Evolutionary conservation across 2,329 filamentous ascomycete genomes (phyloP).

Genomic region (Escovopsis sp.): DNA sequence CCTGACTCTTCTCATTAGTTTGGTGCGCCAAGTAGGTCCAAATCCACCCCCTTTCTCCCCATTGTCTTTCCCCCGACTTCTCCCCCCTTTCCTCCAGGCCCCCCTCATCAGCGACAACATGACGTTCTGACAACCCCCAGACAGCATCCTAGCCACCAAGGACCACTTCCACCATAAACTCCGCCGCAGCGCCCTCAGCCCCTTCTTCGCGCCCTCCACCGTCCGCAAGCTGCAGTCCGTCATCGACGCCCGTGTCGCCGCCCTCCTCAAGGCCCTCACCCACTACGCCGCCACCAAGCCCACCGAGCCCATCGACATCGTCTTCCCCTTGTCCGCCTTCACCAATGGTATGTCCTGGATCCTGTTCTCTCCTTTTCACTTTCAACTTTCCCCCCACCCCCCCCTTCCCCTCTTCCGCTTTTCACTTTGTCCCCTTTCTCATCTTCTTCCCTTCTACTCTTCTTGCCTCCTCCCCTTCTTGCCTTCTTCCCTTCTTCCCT

Average conservation of each 20-base stretch:
- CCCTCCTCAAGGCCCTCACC: constrained; percentile 16
- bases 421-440: too few species aligned
- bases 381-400: too few species aligned
- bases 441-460: too few species aligned
- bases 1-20: constrained; percentile 8
- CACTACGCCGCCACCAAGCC: constrained; percentile 13
- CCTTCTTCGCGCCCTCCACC: constrained; percentile 22
- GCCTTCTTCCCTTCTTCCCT: too few species aligned
- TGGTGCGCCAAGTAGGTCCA: constrained; percentile 17
- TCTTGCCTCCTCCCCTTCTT: too few species aligned
- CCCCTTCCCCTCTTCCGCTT: too few species aligned
- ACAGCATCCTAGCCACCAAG: constrained; percentile 19
- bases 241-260: constrained; percentile 20
- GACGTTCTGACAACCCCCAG: constrained; percentile 7
- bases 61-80: too few species aligned
- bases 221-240: constrained; percentile 23
- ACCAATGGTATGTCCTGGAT: constrained; percentile 18
- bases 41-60: background rate
- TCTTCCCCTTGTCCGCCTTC: constrained; percentile 23
- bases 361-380: too few species aligned
- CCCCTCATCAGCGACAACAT: too few species aligned
- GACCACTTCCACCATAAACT: constrained; percentile 19
- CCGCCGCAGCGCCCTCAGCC: constrained; percentile 19
- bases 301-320: constrained; percentile 16
- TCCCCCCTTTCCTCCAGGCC: too few species aligned